These are phyloP conservation scores for Clavispora vitiphila DNA, from an alignment of 805 yeast species.

Conservation along the genomic window DNA sequence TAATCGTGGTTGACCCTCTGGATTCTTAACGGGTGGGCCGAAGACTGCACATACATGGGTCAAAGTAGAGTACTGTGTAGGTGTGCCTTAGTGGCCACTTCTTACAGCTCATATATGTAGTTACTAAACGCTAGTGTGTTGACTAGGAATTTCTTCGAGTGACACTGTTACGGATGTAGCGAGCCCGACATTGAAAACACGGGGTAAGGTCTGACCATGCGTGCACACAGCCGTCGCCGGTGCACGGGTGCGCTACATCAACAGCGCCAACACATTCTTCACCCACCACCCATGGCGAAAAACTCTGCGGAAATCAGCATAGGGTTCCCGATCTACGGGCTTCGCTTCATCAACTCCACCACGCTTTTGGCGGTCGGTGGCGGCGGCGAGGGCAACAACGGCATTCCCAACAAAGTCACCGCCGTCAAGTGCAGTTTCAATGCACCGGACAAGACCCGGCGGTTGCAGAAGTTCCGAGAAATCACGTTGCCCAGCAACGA, in stretches of 20 bases:
- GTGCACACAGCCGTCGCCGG: not conserved
- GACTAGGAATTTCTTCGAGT: too few relatives aligned
- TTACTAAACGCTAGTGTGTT: too few relatives aligned
- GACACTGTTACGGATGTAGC: too few relatives aligned
- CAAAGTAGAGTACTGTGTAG: too few relatives aligned
- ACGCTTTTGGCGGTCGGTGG: slow-evolving; percentile 82
- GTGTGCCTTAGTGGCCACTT: too few relatives aligned
- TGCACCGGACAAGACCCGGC: slow-evolving; percentile 34
- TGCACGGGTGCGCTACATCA: not conserved
- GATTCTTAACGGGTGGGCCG: too few relatives aligned
- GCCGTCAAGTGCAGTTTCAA: slow-evolving; percentile 56
- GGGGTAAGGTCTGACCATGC: too few relatives aligned
- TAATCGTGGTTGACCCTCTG: too few relatives aligned
- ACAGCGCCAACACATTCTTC: not conserved
- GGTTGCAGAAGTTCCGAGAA: slow-evolving; percentile 59
- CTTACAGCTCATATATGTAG: too few relatives aligned
- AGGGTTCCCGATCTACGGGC: slow-evolving; percentile 80
- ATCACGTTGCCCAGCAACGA: slow-evolving; percentile 56
- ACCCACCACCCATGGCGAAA: slow-evolving; percentile 9
- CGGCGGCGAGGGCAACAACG: slow-evolving; percentile 91
- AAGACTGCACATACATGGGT: too few relatives aligned
- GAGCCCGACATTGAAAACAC: too few relatives aligned
- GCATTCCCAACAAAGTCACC: slow-evolving; percentile 78
- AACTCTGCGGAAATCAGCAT: slow-evolving; percentile 33
- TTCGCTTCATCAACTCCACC: slow-evolving; percentile 58